Evolutionary conservation across 73 alveolate genomes (phyloP), one percentile per base, ranked within the genome.

Genomic region (Breviolum minutum): DNA sequence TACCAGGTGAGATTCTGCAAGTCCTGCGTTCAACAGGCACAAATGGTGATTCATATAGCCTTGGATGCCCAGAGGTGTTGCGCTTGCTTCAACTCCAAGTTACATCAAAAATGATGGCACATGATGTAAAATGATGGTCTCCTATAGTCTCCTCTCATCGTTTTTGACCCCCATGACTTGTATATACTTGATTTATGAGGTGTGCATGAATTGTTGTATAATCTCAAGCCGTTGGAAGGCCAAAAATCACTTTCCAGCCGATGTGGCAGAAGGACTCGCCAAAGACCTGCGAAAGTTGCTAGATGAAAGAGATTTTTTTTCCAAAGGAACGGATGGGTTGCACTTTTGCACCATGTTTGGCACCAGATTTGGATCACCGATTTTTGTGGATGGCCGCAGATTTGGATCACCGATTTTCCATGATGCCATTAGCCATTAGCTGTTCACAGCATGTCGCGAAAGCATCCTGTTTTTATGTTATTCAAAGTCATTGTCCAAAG

Each of bases 221-320:
- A 40, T 40, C 54, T 40, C 54, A 40, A 40, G 54, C 54, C 54
- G 54, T 40, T 40, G 54, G 54, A 40, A 92, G 97, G 97, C 97
- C 70, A 68, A 92, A 19, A 83, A 64, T 79, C 66, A 64, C 90
- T 92, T 92, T 40, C 97, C 97, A 8, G n/a, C 90, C 0, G 97
- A 92, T 30, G 97, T 92, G 24, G 90, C 97, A 1, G 97, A 92
- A 60, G 89, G 97, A 63, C 97, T 92, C 64, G 74, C 97, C 30
- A 92, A 92, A 80, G 97, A 92, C 64, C 30, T 92, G 89, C 97
- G 97, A 32, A 92, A 92, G 79, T 16, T 92, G 26, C 27, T 71
- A 74, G 87, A 48, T 30, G 12, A 77, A 48, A 27, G 63, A 40
- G 16, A 14, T 6, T 22, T 69, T n/a, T n/a, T n/a, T n/a, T n/a